Conservation (phyloP, 2,329 filamentous ascomycete species). For the Pleomassaria siparia region DNA sequence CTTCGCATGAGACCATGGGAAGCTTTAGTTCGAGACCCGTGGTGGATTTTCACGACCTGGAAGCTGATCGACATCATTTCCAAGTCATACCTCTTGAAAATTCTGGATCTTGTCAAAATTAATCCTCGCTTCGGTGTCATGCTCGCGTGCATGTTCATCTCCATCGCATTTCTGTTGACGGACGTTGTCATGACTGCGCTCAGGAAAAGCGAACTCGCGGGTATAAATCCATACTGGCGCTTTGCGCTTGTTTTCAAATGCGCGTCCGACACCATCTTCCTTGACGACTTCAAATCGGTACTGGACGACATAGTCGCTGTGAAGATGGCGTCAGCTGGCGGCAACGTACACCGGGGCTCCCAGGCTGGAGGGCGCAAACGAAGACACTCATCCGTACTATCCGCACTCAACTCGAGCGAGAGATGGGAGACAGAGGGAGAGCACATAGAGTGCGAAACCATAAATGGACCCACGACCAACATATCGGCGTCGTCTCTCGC, state of each 20-base stretch:
- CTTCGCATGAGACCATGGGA: slow-evolving; percentile 34
- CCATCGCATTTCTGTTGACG: slow-evolving; percentile 33
- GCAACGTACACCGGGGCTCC: slow-evolving; percentile 8
- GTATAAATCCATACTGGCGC: slow-evolving; percentile 41
- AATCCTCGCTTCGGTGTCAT: slow-evolving; percentile 37
- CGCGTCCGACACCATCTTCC: slow-evolving; percentile 39
- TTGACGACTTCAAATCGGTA: slow-evolving; percentile 41
- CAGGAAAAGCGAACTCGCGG: slow-evolving; percentile 24
- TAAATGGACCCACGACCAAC: slow-evolving; percentile 5
- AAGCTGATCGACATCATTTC: slow-evolving; percentile 34
- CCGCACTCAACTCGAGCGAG: slow-evolving; percentile 14
- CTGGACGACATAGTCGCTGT: slow-evolving; percentile 35
- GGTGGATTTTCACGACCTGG: slow-evolving; percentile 43
- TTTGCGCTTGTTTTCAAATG: slow-evolving; percentile 41
- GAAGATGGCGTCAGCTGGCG: slow-evolving; percentile 24
- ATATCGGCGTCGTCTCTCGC: slow-evolving; percentile 10
- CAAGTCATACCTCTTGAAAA: slow-evolving; percentile 34
- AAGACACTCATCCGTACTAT: slow-evolving; percentile 2
- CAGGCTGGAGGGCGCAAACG: background rate
- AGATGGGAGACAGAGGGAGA: slow-evolving; percentile 11
- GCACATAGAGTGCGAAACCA: slow-evolving; percentile 12
- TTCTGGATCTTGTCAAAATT: slow-evolving; percentile 27
- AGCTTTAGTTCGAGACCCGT: slow-evolving; percentile 35
- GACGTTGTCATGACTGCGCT: slow-evolving; percentile 35
- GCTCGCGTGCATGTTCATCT: slow-evolving; percentile 36